Conservation (phyloP, 306 rosid species). For the Trifolium repens region DNA sequence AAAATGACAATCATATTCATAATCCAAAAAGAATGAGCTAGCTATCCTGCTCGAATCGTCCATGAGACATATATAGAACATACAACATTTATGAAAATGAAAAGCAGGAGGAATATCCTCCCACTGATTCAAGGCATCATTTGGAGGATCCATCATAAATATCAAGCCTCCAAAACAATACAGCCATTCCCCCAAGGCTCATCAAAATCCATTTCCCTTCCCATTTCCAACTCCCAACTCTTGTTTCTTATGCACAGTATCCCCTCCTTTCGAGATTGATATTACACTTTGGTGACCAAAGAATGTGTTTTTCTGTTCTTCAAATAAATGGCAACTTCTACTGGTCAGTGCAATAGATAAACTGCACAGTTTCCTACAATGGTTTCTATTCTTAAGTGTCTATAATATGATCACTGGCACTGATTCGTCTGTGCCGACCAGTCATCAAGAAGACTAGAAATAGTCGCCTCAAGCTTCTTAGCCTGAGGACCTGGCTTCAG, state of each 20-base stretch:
- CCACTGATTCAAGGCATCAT: conserved; percentile 41
- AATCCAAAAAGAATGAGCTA: conserved; percentile 56
- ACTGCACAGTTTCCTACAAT: conserved; percentile 45
- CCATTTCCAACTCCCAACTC: conserved; percentile 39
- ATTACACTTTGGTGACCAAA: conserved; percentile 48
- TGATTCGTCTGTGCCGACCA: conserved; percentile 69
- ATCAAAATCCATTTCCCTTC: conserved; percentile 32
- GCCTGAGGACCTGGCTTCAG: conserved; percentile 78
- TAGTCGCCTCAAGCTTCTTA: conserved; percentile 70
- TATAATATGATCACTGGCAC: conserved; percentile 54
- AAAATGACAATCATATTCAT: conserved; percentile 29
- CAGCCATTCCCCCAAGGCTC: conserved; percentile 33
- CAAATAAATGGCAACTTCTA: conserved; percentile 42
- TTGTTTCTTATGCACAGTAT: conserved; percentile 45
- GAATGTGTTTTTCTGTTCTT: conserved; percentile 41
- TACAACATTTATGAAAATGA: conserved; percentile 54
- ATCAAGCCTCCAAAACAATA: conserved; percentile 47
- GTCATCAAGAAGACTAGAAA: conserved; percentile 75
- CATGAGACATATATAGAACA: conserved; percentile 44
- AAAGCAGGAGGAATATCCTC: conserved; percentile 53
- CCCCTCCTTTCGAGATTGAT: conserved; percentile 43
- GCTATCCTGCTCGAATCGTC: conserved; percentile 41
- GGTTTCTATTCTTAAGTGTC: conserved; percentile 32
- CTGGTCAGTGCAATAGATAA: conserved; percentile 33
- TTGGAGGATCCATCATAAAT: conserved; percentile 54